Conservation (phyloP, 2,329 filamentous ascomycete genomes). For the Knufia fluminis region DNA sequence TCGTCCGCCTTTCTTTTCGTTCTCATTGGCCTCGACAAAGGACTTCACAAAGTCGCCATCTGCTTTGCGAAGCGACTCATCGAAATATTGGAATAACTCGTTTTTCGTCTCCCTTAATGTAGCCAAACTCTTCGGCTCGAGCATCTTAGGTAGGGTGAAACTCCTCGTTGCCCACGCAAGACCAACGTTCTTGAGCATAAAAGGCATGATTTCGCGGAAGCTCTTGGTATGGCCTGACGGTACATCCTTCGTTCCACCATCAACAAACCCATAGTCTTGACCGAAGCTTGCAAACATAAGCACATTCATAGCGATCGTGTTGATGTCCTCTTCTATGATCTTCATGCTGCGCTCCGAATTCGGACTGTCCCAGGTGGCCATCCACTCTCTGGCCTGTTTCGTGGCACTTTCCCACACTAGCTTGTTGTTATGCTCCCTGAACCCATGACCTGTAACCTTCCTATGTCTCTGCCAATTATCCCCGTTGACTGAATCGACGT, state of each 20-base stretch:
- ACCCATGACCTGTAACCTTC: constrained; percentile 33
- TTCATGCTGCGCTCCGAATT: constrained; percentile 15
- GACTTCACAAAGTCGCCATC: not conserved
- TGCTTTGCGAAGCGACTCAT: not conserved
- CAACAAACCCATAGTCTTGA: not conserved
- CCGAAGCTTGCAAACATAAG: not conserved
- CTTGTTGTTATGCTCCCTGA: constrained; percentile 36
- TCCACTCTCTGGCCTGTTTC: constrained; percentile 28
- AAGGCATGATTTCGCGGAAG: not conserved
- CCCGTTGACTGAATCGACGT: constrained; percentile 17
- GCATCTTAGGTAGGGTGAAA: not conserved
- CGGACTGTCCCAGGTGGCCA: constrained; percentile 10
- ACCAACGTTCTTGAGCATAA: not conserved
- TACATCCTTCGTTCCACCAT: not conserved
- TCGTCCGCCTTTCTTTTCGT: not conserved
- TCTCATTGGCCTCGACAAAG: not conserved
- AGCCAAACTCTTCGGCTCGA: constrained; percentile 11
- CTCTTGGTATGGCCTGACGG: not conserved
- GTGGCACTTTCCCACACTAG: constrained; percentile 33
- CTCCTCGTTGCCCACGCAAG: not conserved
- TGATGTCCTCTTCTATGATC: not conserved
- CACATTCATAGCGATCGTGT: not conserved
- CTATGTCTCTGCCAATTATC: constrained; percentile 37
- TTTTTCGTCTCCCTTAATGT: not conserved
- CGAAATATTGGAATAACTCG: not conserved